Conservation (phyloP, 805 yeast species). For the Isabelozyma rhagii region DNA sequence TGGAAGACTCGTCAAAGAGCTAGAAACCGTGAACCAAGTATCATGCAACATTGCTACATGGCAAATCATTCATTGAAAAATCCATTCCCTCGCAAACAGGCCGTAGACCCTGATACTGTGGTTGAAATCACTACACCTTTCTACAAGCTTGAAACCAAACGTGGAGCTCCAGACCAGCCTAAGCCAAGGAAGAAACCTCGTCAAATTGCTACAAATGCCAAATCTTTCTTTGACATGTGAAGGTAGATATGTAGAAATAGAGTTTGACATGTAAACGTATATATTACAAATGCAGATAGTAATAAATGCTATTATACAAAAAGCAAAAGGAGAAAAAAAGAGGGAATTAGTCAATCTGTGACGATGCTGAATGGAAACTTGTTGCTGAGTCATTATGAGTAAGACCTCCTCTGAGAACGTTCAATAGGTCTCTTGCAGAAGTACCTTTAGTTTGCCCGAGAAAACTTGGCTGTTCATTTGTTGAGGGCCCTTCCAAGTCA, state of each 20-base stretch:
- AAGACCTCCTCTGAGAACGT: constrained; percentile 15
- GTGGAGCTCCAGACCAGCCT: constrained; percentile 2
- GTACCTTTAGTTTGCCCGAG: constrained; percentile 4
- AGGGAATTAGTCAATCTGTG: background rate
- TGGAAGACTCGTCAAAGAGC: constrained; percentile 11
- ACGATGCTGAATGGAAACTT: constrained; percentile 1
- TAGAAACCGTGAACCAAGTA: constrained; percentile 3
- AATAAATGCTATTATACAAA: background rate
- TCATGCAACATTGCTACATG: constrained; percentile 3
- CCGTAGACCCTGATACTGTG: background rate
- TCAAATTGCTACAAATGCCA: constrained; percentile 10
- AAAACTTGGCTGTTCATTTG: background rate
- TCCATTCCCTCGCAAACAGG: background rate
- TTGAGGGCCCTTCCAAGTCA: constrained; percentile 2
- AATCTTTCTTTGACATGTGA: constrained; percentile 14
- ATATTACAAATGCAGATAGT: background rate
- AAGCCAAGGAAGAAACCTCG: constrained; percentile 2
- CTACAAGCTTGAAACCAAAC: background rate
- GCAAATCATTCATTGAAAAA: background rate
- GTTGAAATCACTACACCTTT: background rate
- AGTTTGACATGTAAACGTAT: constrained; percentile 10
- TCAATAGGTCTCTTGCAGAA: constrained; percentile 20
- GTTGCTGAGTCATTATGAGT: background rate
- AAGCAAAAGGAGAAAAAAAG: background rate
- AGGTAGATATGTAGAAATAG: background rate